Evolutionary conservation across 106 monocot genomes (phyloP).

Genomic region (Chionographis japonica): DNA sequence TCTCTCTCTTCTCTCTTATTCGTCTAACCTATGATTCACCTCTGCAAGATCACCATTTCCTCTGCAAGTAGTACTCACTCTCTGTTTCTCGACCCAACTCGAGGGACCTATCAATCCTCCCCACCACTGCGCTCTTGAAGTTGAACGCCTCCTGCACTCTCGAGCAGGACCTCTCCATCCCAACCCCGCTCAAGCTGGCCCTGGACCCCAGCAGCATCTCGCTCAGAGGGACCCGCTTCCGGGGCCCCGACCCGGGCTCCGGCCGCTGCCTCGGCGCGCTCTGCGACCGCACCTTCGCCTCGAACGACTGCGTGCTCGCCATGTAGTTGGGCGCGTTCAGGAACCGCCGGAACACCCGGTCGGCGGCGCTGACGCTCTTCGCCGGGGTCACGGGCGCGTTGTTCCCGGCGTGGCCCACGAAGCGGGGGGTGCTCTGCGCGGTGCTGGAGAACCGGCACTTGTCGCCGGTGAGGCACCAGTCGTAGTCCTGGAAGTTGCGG

Average conservation of each 20-base stretch:
- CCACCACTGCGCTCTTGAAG: constrained; percentile 53
- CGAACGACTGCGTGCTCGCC: constrained; percentile 83
- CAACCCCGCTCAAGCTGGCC: constrained; percentile 54
- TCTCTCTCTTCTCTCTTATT: neutral
- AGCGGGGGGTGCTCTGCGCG: constrained; percentile 38
- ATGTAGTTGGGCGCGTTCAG: constrained; percentile 46
- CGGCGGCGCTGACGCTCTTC: constrained; percentile 30
- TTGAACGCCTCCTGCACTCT: constrained; percentile 48
- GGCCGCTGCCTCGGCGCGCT: constrained; percentile 90
- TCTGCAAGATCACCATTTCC: constrained; percentile 32
- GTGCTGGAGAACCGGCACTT: constrained; percentile 27
- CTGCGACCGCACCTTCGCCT: constrained; percentile 80
- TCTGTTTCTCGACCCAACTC: constrained; percentile 33
- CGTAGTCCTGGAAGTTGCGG: constrained; percentile 31
- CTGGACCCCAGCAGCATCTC: constrained; percentile 53
- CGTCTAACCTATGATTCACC: neutral
- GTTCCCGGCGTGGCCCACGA: constrained; percentile 6
- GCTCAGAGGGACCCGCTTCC: constrained; percentile 44
- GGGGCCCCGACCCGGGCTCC: constrained; percentile 16
- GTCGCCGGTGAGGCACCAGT: constrained; percentile 34
- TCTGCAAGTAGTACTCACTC: constrained; percentile 39
- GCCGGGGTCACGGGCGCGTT: constrained; percentile 52
- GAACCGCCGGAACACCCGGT: constrained; percentile 1
- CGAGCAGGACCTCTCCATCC: constrained; percentile 52
- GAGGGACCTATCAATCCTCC: constrained; percentile 34